Evolutionary conservation across 176 grass and related monocot genomes (phyloP).

Genomic region (Avena eriantha): DNA sequence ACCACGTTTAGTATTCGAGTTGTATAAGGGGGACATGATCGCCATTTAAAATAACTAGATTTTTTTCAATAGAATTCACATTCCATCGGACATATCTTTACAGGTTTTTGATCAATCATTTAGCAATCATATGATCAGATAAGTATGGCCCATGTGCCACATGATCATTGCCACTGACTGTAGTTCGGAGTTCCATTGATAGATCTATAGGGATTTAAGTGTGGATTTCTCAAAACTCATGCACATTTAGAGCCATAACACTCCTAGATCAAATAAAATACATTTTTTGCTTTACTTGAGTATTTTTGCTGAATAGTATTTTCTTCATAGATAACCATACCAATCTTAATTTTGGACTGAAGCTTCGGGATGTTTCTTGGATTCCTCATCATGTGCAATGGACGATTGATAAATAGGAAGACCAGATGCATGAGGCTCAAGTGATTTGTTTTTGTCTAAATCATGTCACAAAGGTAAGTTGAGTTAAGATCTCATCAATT

Average conservation of each 20-base stretch:
- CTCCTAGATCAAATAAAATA: too few relatives aligned
- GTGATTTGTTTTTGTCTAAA: too few relatives aligned
- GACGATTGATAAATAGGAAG: too few relatives aligned
- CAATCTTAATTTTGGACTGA: too few relatives aligned
- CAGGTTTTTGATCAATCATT: neutral
- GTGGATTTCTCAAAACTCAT: neutral
- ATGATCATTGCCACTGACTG: neutral
- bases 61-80: neutral
- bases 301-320: too few relatives aligned
- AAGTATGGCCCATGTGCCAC: neutral
- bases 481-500: too few relatives aligned
- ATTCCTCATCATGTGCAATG: too few relatives aligned
- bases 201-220: neutral
- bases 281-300: too few relatives aligned
- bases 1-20: neutral
- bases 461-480: too few relatives aligned
- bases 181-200: neutral
- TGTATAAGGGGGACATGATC: neutral
- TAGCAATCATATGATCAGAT: constrained; percentile 1
- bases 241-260: neutral
- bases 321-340: too few relatives aligned
- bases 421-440: too few relatives aligned
- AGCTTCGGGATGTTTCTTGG: too few relatives aligned
- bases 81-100: neutral
- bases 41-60: neutral